Percentiles rank a stretch among this genome's conserved stretches.
phyloP scores from a whole-genome alignment of 495 filamentous ascomycete species.

The Chaetomium tenue region DNA sequence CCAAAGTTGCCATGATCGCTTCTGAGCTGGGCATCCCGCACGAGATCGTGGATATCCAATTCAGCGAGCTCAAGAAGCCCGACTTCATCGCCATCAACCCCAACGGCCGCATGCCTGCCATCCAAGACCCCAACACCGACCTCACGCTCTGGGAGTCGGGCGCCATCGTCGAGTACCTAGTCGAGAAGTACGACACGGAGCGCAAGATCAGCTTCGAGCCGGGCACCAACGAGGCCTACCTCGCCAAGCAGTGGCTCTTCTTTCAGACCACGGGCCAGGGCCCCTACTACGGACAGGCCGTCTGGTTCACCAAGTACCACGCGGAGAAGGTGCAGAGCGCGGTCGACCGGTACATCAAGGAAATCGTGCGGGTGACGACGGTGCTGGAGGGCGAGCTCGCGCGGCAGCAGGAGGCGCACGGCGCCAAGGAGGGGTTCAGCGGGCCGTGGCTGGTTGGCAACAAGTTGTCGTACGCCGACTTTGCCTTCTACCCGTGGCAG shows the following conservation, averaged over 20 bases:
- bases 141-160: constrained; percentile 70
- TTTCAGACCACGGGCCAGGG: constrained; percentile 70
- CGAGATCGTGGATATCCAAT: constrained; percentile 41
- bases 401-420: constrained; percentile 39
- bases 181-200: constrained; percentile 67
- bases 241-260: constrained; percentile 62
- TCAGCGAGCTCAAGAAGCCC: constrained; percentile 56
- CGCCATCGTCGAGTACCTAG: constrained; percentile 69
- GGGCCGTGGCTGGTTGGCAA: constrained; percentile 57
- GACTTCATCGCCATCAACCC: constrained; percentile 61
- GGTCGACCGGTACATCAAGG: constrained; percentile 58
- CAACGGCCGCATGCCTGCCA: constrained; percentile 65
- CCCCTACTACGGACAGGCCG: constrained; percentile 62
- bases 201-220: constrained; percentile 56
- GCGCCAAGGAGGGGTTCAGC: constrained; percentile 11
- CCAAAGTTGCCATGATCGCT: constrained; percentile 62
- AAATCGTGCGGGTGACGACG: constrained; percentile 57
- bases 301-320: constrained; percentile 52
- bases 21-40: constrained; percentile 62
- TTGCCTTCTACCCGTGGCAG: constrained; percentile 61
- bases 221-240: constrained; percentile 50
- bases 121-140: constrained; percentile 67
- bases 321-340: constrained; percentile 58
- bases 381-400: constrained; percentile 56
- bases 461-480: constrained; percentile 58